Conservation (phyloP, 208 protist species). For the Acanthamoeba healyi region DNA sequence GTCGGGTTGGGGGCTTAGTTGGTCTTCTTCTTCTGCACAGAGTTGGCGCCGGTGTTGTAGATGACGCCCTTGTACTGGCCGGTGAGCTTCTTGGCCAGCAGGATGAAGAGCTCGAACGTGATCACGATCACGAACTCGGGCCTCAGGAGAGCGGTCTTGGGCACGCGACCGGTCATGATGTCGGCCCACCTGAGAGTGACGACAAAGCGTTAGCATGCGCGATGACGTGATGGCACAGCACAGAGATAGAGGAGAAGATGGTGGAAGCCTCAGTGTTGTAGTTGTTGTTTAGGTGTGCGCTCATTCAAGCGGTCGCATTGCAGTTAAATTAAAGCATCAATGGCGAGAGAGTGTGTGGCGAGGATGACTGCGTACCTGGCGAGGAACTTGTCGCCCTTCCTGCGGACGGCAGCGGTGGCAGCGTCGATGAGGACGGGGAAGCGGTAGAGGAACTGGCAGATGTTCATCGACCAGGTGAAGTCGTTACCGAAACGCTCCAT, state of each 20-base stretch:
- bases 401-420: slow-evolving; percentile 82
- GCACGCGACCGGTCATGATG: slow-evolving; percentile 87
- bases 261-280: slow-evolving; percentile 14
- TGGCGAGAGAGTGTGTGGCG: neutral
- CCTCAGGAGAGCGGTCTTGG: slow-evolving; percentile 84
- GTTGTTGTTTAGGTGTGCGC: slow-evolving; percentile 20
- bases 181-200: slow-evolving; percentile 80
- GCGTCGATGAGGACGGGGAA: slow-evolving; percentile 88
- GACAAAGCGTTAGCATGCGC: neutral
- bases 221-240: too few relatives aligned
- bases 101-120: slow-evolving; percentile 83
- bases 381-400: slow-evolving; percentile 86
- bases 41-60: slow-evolving; percentile 56
- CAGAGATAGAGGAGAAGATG: too few relatives aligned
- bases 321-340: slow-evolving; percentile 55
- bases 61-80: slow-evolving; percentile 40
- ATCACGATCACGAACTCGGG: slow-evolving; percentile 87
- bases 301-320: slow-evolving; percentile 57
- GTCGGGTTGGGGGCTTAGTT: neutral
- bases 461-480: slow-evolving; percentile 86
- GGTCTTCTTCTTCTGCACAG: slow-evolving; percentile 48
- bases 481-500: slow-evolving; percentile 85
- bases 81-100: slow-evolving; percentile 75
- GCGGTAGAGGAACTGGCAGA: slow-evolving; percentile 86
- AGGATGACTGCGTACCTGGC: slow-evolving; percentile 67